Conservation (phyloP, 1,284 basidiomycete species). For the Chalciporus sp. region DNA sequence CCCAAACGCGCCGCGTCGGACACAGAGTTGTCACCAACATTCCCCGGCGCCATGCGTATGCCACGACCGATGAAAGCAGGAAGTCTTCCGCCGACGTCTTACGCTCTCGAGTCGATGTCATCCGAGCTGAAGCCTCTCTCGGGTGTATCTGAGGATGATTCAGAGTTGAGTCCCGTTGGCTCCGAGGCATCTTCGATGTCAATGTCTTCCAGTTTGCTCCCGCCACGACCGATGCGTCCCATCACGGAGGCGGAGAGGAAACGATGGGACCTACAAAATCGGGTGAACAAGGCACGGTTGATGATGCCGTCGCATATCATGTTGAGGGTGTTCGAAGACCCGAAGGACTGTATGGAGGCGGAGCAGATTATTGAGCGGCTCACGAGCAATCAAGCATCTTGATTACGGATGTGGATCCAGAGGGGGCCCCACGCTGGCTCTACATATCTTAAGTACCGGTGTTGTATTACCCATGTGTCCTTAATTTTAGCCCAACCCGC, state of each 20-base stretch:
- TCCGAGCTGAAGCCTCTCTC: slow-evolving; percentile 12
- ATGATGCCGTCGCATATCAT: slow-evolving; percentile 55
- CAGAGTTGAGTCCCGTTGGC: slow-evolving; percentile 16
- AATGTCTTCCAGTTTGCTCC: slow-evolving; percentile 20
- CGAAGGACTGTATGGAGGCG: slow-evolving; percentile 67
- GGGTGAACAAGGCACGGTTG: slow-evolving; percentile 61
- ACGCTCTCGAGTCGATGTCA: slow-evolving; percentile 13
- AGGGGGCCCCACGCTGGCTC: neutral
- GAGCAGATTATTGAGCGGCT: slow-evolving; percentile 37
- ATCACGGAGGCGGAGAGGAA: slow-evolving; percentile 55
- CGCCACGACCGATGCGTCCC: slow-evolving; percentile 7
- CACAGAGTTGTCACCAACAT: slow-evolving; percentile 13
- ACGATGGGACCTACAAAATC: slow-evolving; percentile 56
- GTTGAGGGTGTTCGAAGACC: slow-evolving; percentile 65
- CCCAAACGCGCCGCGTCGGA: slow-evolving; percentile 32
- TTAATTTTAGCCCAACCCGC: neutral
- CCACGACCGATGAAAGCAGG: slow-evolving; percentile 20
- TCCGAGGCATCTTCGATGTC: slow-evolving; percentile 27
- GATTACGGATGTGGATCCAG: neutral
- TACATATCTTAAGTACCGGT: neutral
- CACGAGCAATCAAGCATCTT: neutral
- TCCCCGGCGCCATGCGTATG: slow-evolving; percentile 9
- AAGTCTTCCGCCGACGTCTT: slow-evolving; percentile 31
- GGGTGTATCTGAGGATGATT: slow-evolving; percentile 18
- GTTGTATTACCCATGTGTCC: neutral